Base-by-base conservation (phyloP, 495 filamentous ascomycete species). In the Friedmanniomyces endolithicus region DNA sequence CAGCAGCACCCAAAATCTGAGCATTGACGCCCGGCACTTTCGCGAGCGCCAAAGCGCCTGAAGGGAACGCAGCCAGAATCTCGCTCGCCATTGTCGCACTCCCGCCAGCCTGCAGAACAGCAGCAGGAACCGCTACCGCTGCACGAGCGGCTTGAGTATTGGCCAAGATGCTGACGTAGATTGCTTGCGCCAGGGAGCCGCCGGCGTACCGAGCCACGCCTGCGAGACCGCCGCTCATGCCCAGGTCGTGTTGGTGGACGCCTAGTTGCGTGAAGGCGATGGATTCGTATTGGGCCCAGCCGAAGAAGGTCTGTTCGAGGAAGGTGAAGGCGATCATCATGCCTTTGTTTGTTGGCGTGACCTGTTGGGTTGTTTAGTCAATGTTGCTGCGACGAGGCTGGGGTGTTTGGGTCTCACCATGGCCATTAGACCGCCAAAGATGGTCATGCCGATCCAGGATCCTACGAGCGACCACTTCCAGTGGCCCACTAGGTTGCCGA, bases 311-410 rank as follows among this genome's bases (percentile, higher is more conserved):
- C 48, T 66, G 56, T 14, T 39, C 51, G 20, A 69, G 53, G 44
- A 69, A 67, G n/a, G 68, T 59, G 45, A 70, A 68, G 19, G 65
- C 65, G 48, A 68, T 68, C 60, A 70, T 68, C 50, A 65, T 55
- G 2, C 29, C 24, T 8, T 17, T 67, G 50, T 64, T 63, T 17
- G 43, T 41, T 6, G 63, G 63, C 17, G 57, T 64, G 11, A 59
- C 27, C 27, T 31, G 27, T 31, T 9, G 9, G 9, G 27, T 31
- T 31, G 3, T 4, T 9, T 31, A 9, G 9, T 31, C 9, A 31
- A 9, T 31, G 3, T 3, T 31, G 27, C 27, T 31, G 37, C 16
- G 37, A 41, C 16, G 3, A 14, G 6, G 37, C 6, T 14, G 6
- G 14, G 3, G 16, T 68, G 50, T 63, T 65, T 17, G 40, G 63